Base-by-base conservation (phyloP, 2,329 filamentous ascomycete species). In the Fulvia fulva region DNA sequence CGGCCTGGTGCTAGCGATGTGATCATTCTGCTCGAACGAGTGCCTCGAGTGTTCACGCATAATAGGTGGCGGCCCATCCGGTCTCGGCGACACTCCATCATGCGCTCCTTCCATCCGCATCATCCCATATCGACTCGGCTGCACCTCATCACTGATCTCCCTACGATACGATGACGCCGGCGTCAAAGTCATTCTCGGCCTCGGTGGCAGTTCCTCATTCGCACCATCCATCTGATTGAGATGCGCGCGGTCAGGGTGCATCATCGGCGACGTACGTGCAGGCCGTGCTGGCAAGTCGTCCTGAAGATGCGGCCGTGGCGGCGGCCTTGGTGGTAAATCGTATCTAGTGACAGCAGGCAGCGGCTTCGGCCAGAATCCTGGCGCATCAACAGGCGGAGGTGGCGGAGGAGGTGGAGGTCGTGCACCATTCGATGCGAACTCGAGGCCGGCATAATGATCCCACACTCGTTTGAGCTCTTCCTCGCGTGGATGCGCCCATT, bases 401-500 rank as follows among this genome's bases (percentile, higher is more conserved):
- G 44, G 44, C 21, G 44, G 19, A 25, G 44, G 44, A 5, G 44
- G 44, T 3, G 7, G 37, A n/a, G 30, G 47, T 47, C 26, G 45
- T 21, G 53, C 22, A 7, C 37, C 37, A n/a, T 41, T 7, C 19
- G 37, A 14, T 19, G 23, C 28, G 19, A 16, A 22, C 44, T 56
- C 58, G 12, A 45, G 22, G 28, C 19, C 25, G 14, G 51, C 45
- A 23, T 60, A 53, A 23, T 55, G 44, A 30, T 65, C 61, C 65
- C 66, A 66, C 50, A 66, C 30, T 14, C 44, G 22, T 19, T 49
- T 51, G 14, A 65, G 34, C 26, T 60, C 59, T 11, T 53, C 54
- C 32, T 53, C 25, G 9, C 57, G 50, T n/a, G 66, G 64, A 56
- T 68, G 65, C 11, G 37, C 26, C 57, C 54, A 66, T 28, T 41